Conservation (phyloP, 2,329 filamentous ascomycete genomes). For the Ophiostoma fasciatum region DNA sequence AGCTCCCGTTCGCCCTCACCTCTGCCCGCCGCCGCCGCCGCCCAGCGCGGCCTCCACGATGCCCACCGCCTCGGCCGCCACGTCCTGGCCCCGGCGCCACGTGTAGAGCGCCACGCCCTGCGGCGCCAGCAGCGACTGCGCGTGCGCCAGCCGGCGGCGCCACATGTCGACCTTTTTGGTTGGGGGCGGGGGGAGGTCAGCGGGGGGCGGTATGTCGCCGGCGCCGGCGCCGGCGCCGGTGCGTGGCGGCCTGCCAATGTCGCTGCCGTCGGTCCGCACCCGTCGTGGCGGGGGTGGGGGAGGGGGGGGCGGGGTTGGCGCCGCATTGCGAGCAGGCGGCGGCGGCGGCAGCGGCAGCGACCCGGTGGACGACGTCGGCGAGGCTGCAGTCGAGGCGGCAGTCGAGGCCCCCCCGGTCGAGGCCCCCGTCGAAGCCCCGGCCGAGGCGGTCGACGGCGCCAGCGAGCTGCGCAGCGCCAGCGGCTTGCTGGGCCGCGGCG, state of each 20-base stretch:
- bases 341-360: background rate
- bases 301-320: background rate
- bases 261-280: no score
- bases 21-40: no score
- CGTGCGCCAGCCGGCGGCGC: slow-evolving; percentile 50
- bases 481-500: slow-evolving; percentile 45
- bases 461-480: slow-evolving; percentile 31
- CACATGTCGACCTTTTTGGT: slow-evolving; percentile 57
- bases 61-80: slow-evolving; percentile 47
- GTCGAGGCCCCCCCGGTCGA: no score
- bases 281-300: background rate
- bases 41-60: slow-evolving; percentile 30
- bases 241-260: background rate
- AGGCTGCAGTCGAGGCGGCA: no score
- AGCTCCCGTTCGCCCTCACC: no score
- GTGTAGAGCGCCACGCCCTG: slow-evolving; percentile 54
- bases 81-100: slow-evolving; percentile 60
- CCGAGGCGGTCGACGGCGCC: no score
- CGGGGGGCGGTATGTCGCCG: background rate
- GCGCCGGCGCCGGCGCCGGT: slow-evolving; percentile 7
- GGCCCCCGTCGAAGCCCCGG: no score
- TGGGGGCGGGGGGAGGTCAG: background rate
- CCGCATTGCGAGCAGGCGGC: no score
- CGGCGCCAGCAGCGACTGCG: slow-evolving; percentile 45
- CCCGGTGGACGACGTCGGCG: slow-evolving; percentile 6